Evolutionary conservation across 305 asterid species (phyloP), one percentile per base, ranked within the genome.

Genomic region (Solanum hybrid): DNA sequence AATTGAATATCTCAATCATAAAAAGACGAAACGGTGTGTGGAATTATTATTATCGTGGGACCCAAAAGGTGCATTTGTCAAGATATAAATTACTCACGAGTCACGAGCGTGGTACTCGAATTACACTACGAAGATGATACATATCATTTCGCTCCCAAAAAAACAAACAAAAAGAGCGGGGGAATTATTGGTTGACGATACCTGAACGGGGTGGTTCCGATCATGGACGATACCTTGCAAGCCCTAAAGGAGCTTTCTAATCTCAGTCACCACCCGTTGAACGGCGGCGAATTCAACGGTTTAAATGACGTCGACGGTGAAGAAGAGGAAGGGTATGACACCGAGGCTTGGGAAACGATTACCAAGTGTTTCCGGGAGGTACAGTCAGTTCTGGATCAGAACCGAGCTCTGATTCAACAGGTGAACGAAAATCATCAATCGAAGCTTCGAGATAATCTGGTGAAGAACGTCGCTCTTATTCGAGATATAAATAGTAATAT

Each of bases 351-450:
- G 97, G 93, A 91, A 91, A 91, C 91, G 73, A 91, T 95, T 86
- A 92, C 86, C 89, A 92, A 78, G 91, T 86, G 92, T 90, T 94
- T 95, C 84, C 89, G 90, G 17, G 95, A 94, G 88, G 98, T 91
- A 20, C 96, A 96, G 64, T 92, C 92, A 29, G 90, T 95, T 90
- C 89, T 95, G 80, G 96, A 94, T 90, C 95, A 73, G 90, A 96
- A 96, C 86, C 93, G 97, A 71, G 88, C 81, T 69, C 81, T 96
- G 32, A 96, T 96, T 90, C 95, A 93, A 42, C 96, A 94, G 89
- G 98, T 92, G 31, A 94, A 96, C 88, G 94, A 96, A 79, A 95
- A 96, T 90, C 98, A 95, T 81, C 92, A 89, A n/a, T 93, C 98
- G 6, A 95, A 91, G 87, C 42, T 92, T 77, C 96, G 95, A 35